These are phyloP conservation scores for Solanum aculeatissimum DNA, from an alignment of 305 asterid genomes.

Conservation along the genomic window DNA sequence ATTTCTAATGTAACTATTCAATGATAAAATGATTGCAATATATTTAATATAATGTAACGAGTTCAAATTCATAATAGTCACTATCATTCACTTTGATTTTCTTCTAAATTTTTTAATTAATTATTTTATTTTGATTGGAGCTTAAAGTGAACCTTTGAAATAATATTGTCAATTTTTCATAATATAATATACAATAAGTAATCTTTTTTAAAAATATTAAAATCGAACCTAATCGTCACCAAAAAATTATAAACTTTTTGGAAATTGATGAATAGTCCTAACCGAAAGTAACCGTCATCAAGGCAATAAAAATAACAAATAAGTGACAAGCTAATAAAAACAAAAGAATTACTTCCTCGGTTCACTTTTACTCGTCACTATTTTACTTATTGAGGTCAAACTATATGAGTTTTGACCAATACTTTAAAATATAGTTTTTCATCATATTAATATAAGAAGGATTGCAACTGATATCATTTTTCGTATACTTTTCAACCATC, in stretches of 20 bases:
- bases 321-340: neutral
- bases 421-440: too few relatives aligned
- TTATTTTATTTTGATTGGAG: neutral
- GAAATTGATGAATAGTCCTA: neutral
- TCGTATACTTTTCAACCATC: too few relatives aligned
- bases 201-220: neutral
- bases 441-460: too few relatives aligned
- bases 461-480: too few relatives aligned
- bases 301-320: neutral
- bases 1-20: neutral
- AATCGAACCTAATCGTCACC: neutral
- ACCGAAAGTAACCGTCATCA: conserved; percentile 27
- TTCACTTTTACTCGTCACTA: too few relatives aligned
- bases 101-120: neutral
- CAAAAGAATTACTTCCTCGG: neutral
- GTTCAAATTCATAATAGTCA: neutral
- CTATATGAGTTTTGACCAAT: too few relatives aligned
- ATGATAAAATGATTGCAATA: neutral
- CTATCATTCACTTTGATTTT: neutral
- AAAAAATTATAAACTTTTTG: neutral
- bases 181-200: neutral
- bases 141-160: neutral
- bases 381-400: too few relatives aligned
- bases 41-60: neutral
- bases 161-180: neutral